A percentile compares a stretch with the other conserved stretches of the same genome.
Evolutionary conservation across 495 filamentous ascomycete species (phyloP).

Genomic region (Penicillium egyptiacum): DNA sequence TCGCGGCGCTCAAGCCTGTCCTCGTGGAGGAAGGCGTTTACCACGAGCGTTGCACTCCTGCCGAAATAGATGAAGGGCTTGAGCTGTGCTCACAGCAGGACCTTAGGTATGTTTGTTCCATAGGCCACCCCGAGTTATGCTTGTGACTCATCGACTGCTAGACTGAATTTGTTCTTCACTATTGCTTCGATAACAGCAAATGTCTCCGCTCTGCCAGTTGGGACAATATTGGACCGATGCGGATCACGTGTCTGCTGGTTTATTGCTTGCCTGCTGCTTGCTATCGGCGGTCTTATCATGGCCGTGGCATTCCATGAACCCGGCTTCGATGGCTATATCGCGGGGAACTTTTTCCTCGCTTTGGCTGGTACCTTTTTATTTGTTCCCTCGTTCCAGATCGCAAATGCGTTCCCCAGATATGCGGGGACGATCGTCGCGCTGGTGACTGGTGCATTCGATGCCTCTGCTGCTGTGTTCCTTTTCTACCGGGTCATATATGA

Average conservation of each 20-base stretch:
- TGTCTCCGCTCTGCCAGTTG: slow-evolving; percentile 78
- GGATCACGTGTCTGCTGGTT: slow-evolving; percentile 63
- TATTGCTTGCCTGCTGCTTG: slow-evolving; percentile 53
- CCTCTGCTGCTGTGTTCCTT: slow-evolving; percentile 66
- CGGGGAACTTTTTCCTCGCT: slow-evolving; percentile 63
- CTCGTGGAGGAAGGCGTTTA: slow-evolving; percentile 67
- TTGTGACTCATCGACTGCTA: slow-evolving; percentile 18
- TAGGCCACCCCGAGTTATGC: not conserved
- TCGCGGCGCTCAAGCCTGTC: slow-evolving; percentile 71
- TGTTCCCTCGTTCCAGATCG: slow-evolving; percentile 69
- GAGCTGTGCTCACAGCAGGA: slow-evolving; percentile 68
- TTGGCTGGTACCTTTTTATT: slow-evolving; percentile 70
- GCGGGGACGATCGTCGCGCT: slow-evolving; percentile 66
- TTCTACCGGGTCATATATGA: slow-evolving; percentile 63
- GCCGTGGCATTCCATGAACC: slow-evolving; percentile 55
- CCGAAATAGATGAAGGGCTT: slow-evolving; percentile 42
- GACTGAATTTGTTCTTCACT: slow-evolving; percentile 74
- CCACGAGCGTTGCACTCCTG: slow-evolving; percentile 51
- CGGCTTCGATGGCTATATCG: slow-evolving; percentile 60
- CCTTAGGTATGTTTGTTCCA: slow-evolving; percentile 44
- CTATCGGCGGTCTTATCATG: slow-evolving; percentile 57
- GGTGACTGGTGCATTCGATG: slow-evolving; percentile 71
- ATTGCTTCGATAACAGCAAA: slow-evolving; percentile 84
- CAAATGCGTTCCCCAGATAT: slow-evolving; percentile 66
- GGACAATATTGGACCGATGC: slow-evolving; percentile 62